Percentiles rank a stretch among this genome's conserved stretches.
Evolutionary conservation across 2,329 filamentous ascomycete genomes (phyloP).

Genomic region (Paracoccidioides lutzii): DNA sequence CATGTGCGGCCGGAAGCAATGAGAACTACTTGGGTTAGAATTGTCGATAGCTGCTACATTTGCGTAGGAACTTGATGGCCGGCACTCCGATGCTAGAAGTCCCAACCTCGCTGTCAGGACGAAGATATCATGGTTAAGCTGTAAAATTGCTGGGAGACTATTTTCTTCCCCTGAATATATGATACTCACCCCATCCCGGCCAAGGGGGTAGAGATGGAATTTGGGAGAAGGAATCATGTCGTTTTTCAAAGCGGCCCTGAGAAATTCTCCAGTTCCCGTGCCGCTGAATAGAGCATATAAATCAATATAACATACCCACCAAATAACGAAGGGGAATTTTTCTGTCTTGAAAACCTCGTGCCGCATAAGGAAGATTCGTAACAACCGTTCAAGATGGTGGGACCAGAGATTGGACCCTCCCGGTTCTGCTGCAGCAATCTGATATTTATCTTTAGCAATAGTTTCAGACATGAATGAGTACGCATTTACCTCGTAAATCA

Average conservation of each 20-base stretch:
- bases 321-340: slow-evolving; percentile 39
- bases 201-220: slow-evolving; percentile 26
- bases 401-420: slow-evolving; percentile 41
- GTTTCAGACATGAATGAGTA: neutral
- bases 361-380: slow-evolving; percentile 38
- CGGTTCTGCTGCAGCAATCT: slow-evolving; percentile 36
- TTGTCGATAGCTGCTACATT: neutral
- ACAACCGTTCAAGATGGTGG: slow-evolving; percentile 40
- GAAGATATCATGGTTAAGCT: slow-evolving; percentile 35
- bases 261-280: slow-evolving; percentile 38
- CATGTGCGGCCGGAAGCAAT: slow-evolving; percentile 9
- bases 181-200: slow-evolving; percentile 20
- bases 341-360: slow-evolving; percentile 33
- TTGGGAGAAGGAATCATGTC: slow-evolving; percentile 35
- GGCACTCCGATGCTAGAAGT: slow-evolving; percentile 30
- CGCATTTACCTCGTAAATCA: slow-evolving; percentile 41
- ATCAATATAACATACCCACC: slow-evolving; percentile 43
- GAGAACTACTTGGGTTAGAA: neutral
- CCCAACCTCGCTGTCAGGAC: slow-evolving; percentile 34
- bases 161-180: slow-evolving; percentile 26
- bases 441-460: neutral
- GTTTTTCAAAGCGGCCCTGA: slow-evolving; percentile 35
- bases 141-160: slow-evolving; percentile 30
- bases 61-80: slow-evolving; percentile 20
- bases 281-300: slow-evolving; percentile 43